Base-by-base conservation (phyloP, 1,284 basidiomycete species). In the Cystobasidium pallidum region DNA sequence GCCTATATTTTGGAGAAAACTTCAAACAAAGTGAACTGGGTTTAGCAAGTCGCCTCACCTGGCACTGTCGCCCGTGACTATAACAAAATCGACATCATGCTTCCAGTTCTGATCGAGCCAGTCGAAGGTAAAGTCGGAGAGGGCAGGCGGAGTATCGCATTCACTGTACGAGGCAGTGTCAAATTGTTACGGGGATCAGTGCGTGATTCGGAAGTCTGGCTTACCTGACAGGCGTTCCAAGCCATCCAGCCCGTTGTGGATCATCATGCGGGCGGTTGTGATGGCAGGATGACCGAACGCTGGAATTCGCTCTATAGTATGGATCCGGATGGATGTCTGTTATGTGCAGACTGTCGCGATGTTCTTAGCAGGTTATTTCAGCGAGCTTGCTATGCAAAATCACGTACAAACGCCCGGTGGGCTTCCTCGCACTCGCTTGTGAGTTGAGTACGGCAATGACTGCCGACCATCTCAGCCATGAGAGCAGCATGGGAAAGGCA, bases 61-160 rank as follows among this genome's bases (percentile, higher is more conserved):
- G 41, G 91, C 93, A 81, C 88, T 93, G 81, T 96, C 93, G 47
- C 93, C 93, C 6, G 92, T 95, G 91, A 91, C 93, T 52, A 94
- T 84, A 28, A 94, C 90, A 81, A 96, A 97, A 81, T 97, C 94
- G 55, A 97, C 86, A 77, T 91, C 88, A 74, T 86, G 84, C 58
- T 87, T 85, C 91, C 91, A 93, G 77, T 92, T 86, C 78, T 88
- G 84, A 70, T 88, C 87, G 72, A 95, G 80, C 84, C 86, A 93
- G 74, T 91, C 88, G 62, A 97, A 85, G 2, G 92, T 92, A 54
- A 87, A 84, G 80, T 94, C 90, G 57, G 91, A 88, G 8, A 96
- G 85, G 3, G 84, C 82, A 54, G 90, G 82, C 0, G 93, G 92
- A 17, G 92, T 86, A 81, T 97, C 94, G 79, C 94, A 97, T 66